Base-by-base conservation (phyloP, 2,329 filamentous ascomycete species). In the Fusarium guadeloupense region DNA sequence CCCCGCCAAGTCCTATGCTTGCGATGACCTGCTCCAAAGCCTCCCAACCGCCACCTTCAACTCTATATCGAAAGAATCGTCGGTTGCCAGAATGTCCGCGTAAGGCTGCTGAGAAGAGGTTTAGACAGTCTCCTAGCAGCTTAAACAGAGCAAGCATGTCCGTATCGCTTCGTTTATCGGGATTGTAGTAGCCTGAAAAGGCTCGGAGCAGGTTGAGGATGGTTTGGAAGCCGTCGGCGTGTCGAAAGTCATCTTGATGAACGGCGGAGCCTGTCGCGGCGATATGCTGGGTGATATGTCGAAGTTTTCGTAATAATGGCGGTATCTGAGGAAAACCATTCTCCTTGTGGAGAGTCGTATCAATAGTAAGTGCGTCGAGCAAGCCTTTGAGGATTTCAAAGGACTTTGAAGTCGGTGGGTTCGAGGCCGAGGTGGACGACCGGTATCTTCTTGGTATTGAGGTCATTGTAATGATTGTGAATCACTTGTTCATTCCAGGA, bases 31-130 rank as follows among this genome's bases (percentile, higher is more conserved):
- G 85, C 70, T 95, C 89, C 49, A 97, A 74, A 8, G 87, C 85
- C 62, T 87, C 83, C 89, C 92, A 96, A 4, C 94, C 93, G 52
- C 89, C 90, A 19, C 86, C 88, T 54, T 91, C 85, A 25, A 96
- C 86, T 64, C 87, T 83, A 65, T 87, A 88, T 54, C 87, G 85
- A 73, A 98, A 98, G 78, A 94, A 97, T 67, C 91, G 86, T 70
- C 89, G 85, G 76, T 98, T 99, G 17, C 93, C 94, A 40, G 89
- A 83, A 74, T 98, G 93, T 39, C 87, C 87, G 48, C 87, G 85
- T 64, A 99, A 83, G 13, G 88, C 87, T 41, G 89, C 89, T 2
- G 90, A 89, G 23, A 98, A 78, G 13, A 95, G 85, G 26, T 86
- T 86, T 33, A 95, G 79, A n/a, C 90, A 83, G 9, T 83, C 83